These are phyloP conservation scores for Penicillium capsulatum DNA, from an alignment of 2,329 filamentous ascomycete genomes.

Conservation along the genomic window DNA sequence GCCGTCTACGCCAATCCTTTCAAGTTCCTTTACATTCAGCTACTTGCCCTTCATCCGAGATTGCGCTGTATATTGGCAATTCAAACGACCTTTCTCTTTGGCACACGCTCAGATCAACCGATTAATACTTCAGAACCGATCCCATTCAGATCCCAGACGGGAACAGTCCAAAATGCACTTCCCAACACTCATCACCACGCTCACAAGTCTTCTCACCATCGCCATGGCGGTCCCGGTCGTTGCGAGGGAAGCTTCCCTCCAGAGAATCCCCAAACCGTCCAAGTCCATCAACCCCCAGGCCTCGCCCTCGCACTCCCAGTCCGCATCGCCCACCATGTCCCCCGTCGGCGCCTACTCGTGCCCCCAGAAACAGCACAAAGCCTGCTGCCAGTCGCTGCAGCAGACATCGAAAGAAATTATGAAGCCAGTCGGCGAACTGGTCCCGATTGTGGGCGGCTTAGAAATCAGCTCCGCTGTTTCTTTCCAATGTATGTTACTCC, in stretches of 20 bases:
- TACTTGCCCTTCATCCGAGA: too few species aligned
- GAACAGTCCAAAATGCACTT: slow-evolving; percentile 10
- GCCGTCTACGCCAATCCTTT: slow-evolving; percentile 3
- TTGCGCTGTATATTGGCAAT: too few species aligned
- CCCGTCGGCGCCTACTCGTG: slow-evolving; percentile 19
- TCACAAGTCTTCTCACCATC: slow-evolving; percentile 12
- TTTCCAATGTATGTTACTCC: slow-evolving; percentile 25
- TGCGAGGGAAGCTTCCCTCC: background rate
- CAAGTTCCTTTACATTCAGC: background rate
- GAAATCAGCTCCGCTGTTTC: slow-evolving; percentile 22
- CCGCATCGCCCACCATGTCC: slow-evolving; percentile 7
- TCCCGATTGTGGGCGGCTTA: slow-evolving; percentile 21
- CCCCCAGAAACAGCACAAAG: slow-evolving; percentile 21
- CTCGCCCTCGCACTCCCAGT: slow-evolving; percentile 3
- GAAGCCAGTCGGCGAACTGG: slow-evolving; percentile 15
- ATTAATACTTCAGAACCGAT: background rate
- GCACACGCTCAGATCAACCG: background rate
- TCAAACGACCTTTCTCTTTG: too few species aligned
- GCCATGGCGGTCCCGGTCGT: slow-evolving; percentile 14
- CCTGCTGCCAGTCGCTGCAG: slow-evolving; percentile 26
- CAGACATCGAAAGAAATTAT: slow-evolving; percentile 14
- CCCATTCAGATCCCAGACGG: background rate
- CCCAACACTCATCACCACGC: slow-evolving; percentile 7
- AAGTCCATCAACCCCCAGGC: slow-evolving; percentile 2
- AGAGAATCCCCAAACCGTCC: slow-evolving; percentile 4